These are phyloP conservation scores for Tolypocladium album DNA, from an alignment of 2,329 filamentous ascomycete genomes.

Conservation along the genomic window DNA sequence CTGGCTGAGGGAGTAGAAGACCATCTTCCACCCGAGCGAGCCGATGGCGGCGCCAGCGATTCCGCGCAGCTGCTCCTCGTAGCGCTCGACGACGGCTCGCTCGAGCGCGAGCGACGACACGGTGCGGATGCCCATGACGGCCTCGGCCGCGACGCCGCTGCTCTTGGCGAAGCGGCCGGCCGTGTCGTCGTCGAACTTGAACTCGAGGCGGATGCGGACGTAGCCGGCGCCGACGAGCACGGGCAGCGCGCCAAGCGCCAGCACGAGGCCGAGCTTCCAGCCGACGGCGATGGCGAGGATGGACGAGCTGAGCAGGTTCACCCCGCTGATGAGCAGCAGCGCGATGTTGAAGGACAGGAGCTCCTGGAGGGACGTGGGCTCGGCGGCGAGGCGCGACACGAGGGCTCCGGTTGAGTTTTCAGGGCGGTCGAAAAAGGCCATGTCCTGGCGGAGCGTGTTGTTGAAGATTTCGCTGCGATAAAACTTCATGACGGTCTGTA, in stretches of 20 bases:
- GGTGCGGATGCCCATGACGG: constrained; percentile 36
- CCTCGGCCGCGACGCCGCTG: constrained; percentile 37
- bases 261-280: constrained; percentile 39
- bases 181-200: constrained; percentile 32
- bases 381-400: constrained; percentile 23
- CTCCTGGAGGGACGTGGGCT: constrained; percentile 37
- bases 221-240: constrained; percentile 34
- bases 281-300: constrained; percentile 33
- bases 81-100: constrained; percentile 25
- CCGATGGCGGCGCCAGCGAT: constrained; percentile 18
- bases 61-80: constrained; percentile 17
- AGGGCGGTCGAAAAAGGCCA: constrained; percentile 32
- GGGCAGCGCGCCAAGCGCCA: constrained; percentile 34
- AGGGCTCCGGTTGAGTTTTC: constrained; percentile 27
- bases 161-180: constrained; percentile 33
- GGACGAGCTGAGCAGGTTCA: constrained; percentile 33
- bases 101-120: constrained; percentile 38
- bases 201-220: constrained; percentile 36
- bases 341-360: constrained; percentile 37
- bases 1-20: constrained; percentile 29
- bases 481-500: constrained; percentile 18
- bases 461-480: constrained; percentile 33
- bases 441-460: constrained; percentile 43
- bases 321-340: constrained; percentile 33
- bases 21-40: constrained; percentile 25